phyloP scores from a whole-genome alignment of 768 basidiomycete species.

The Rhodotorula toruloides region DNA sequence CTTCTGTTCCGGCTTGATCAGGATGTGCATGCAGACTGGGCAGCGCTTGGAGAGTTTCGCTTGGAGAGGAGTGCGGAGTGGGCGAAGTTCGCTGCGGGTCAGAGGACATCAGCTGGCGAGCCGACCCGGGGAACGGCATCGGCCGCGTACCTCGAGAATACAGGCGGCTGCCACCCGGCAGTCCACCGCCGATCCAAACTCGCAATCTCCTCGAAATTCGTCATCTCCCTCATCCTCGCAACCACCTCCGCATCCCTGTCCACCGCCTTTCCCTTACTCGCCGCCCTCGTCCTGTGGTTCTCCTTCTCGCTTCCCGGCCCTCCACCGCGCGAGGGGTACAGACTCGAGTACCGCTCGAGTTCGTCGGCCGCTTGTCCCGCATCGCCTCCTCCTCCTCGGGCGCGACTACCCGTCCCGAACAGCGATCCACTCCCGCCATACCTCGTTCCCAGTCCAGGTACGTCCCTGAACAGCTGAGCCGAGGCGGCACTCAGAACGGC shows the following conservation, averaged over 20 bases:
- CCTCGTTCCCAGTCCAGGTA: conserved; percentile 40
- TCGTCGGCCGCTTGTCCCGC: conserved; percentile 43
- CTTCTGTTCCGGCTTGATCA: conserved; percentile 98
- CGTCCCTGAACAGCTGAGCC: conserved; percentile 79
- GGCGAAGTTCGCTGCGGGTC: conserved; percentile 65
- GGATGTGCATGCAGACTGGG: conserved; percentile 85
- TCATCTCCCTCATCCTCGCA: conserved; percentile 60
- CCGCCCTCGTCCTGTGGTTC: not conserved
- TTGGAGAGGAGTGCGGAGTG: conserved; percentile 82
- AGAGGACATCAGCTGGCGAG: not conserved
- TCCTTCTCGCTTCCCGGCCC: conserved; percentile 4
- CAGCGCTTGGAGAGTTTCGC: conserved; percentile 95
- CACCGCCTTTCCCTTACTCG: conserved; percentile 14
- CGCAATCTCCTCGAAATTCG: conserved; percentile 56
- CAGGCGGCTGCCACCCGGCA: conserved; percentile 67
- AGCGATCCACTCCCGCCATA: conserved; percentile 38
- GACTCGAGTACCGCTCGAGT: conserved; percentile 39
- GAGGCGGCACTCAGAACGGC: conserved; percentile 64
- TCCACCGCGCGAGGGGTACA: conserved; percentile 6
- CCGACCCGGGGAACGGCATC: not conserved
- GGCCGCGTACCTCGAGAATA: conserved; percentile 58
- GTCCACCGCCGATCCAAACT: conserved; percentile 73
- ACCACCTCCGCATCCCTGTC: conserved; percentile 54
- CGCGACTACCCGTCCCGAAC: conserved; percentile 13
- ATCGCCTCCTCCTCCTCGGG: conserved; percentile 17